Conservation (phyloP, 2,329 filamentous ascomycete species). For the Fusarium sp. region DNA sequence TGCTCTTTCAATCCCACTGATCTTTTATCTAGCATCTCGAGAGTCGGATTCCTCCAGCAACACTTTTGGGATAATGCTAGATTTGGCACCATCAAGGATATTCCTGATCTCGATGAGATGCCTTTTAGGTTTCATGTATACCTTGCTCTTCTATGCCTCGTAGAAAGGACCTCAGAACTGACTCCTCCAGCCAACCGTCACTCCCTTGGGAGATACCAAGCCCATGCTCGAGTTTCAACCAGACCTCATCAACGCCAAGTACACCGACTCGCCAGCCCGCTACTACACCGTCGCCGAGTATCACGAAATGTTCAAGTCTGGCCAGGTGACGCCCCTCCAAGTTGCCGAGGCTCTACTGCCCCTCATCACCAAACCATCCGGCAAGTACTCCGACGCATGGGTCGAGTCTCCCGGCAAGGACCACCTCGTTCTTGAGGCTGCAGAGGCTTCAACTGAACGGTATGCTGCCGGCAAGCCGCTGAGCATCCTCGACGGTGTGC, state of each 20-base stretch:
- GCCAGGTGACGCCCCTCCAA: conserved; percentile 76
- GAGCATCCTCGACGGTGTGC: conserved; percentile 82
- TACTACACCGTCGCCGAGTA: conserved; percentile 83
- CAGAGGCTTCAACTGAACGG: conserved; percentile 78
- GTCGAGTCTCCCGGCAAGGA: conserved; percentile 70
- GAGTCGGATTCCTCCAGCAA: conserved; percentile 70
- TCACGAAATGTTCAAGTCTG: conserved; percentile 78
- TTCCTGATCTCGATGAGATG: conserved; percentile 60
- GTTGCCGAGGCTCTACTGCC: conserved; percentile 79
- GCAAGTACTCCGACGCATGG: conserved; percentile 79
- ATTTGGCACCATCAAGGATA: conserved; percentile 61
- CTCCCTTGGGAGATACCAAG: conserved; percentile 58
- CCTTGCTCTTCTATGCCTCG: neutral
- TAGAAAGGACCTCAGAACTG: neutral
- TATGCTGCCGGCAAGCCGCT: conserved; percentile 76
- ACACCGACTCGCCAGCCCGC: conserved; percentile 58
- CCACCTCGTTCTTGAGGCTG: conserved; percentile 74
- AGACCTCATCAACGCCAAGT: conserved; percentile 56
- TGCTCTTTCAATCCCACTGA: conserved; percentile 14
- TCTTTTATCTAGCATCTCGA: conserved; percentile 64
- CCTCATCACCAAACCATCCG: conserved; percentile 69
- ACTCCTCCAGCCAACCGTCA: conserved; percentile 65
- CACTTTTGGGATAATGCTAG: conserved; percentile 78
- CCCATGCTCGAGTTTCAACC: conserved; percentile 56
- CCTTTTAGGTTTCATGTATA: conserved; percentile 63